Base-by-base conservation (phyloP, 495 filamentous ascomycete species). In the Parathielavia appendiculata region DNA sequence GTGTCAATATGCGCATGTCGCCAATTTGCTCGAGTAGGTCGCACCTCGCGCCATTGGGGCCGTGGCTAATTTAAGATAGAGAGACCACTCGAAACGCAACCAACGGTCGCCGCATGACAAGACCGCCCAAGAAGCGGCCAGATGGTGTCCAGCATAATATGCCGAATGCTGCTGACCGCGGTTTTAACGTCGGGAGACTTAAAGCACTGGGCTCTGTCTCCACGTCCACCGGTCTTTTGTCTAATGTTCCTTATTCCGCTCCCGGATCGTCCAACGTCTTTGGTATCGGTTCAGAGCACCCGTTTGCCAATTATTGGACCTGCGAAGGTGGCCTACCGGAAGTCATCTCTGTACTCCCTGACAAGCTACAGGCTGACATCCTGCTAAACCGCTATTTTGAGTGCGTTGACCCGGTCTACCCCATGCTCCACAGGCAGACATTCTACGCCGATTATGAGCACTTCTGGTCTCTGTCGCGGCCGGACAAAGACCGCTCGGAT, bases 281-380 rank as follows among this genome's bases (percentile, higher is more conserved):
- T 67, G 86, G 83, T n/a, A 76, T 83, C 51, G 80, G 81, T 17
- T 78, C 78, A 6, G 83, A 85, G 69, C 83, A 88, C 54, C 82
- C 83, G 3, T 88, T 86, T 62, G 81, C 83, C 61, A 90, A 90
- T 66, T 90, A 90, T 68, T 90, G 86, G 86, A 89, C 86, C 8
- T 86, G 82, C 62, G 77, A 82, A 49, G 86, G 86, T 23, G 86
- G 86, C 1, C 70, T 90, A 20, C 75, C 83, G 11, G 86, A 90
- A 66, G 86, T 89, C 5, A 79, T 89, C 43, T 79, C 77, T 8
- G 84, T 89, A 11, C 72, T 90, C 14, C 86, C 86, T 0, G 82
- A 81, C 49, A 88, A 87, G 68, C 65, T 83, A 8, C 86, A 90
- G 68, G 83, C 86, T 36, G 86, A 90, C 64, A 85, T 87, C 41